Base-by-base conservation (phyloP, 345 rosid species). In the Barbarea vulgaris region DNA sequence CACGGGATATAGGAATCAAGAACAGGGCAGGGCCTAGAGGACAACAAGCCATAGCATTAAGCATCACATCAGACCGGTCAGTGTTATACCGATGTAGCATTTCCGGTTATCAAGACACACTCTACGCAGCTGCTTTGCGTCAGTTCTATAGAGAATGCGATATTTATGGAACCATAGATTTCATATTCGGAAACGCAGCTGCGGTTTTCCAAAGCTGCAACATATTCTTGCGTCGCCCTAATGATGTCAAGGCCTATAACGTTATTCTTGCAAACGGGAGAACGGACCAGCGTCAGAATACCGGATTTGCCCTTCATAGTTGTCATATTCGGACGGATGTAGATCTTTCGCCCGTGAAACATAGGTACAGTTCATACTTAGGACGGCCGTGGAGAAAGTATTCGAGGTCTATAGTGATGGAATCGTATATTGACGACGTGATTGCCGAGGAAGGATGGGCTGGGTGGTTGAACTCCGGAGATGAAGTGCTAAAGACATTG, bases 101-200 rank as follows among this genome's bases (percentile, higher is more conserved):
- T 0, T 73, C 79, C 0, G 97, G 97, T 19, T 86, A 91, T 75
- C 98, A 93, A 50, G 98, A 93, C 84, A 89, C 92, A 0, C 74
- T 93, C 1, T 93, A 86, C 41, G 91, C 98, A 2, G 81, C 77
- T 2, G 84, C 87, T 0, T 78, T 86, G 8, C 91, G 97, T 6
- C 98, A 93, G 33, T 93, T 93, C 83, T 93, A 93, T 60, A 76
- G 91, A 24, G 97, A 93, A 68, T 87, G 90, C 41, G 93, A 87
- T 79, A 87, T 93, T 27, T 81, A 79, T 6, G 95, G 97, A 67
- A 87, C 97, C 0, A 19, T 90, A 6, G 97, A 92, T 74, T 92
- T 90, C 68, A 90, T 92, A 48, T 92, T 92, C 22, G 97, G 98
- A 3, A 89, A 90, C 41, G 95, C 98, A 0, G 93, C 87, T 1